Evolutionary conservation across 2,329 filamentous ascomycete species (phyloP).

Genomic region (Exophiala alcalophila): DNA sequence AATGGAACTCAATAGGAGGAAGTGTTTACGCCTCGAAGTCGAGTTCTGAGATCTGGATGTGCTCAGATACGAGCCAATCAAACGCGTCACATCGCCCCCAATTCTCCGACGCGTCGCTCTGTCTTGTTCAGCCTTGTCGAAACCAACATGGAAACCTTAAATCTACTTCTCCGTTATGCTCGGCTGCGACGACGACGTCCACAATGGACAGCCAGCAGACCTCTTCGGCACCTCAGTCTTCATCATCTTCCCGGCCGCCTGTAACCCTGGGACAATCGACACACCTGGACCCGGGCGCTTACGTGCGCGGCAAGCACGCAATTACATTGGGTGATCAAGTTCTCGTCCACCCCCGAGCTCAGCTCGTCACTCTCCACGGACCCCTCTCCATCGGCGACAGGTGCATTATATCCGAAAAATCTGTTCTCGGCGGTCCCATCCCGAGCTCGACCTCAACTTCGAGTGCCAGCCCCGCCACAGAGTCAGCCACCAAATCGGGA

Average conservation of each 20-base stretch:
- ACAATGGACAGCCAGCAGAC: too few species aligned
- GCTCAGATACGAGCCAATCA: conserved; percentile 12
- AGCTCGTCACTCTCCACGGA: conserved; percentile 73
- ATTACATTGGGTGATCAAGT: conserved; percentile 75
- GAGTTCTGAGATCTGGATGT: conserved; percentile 1
- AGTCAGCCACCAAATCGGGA: conserved; percentile 5
- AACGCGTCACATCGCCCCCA: conserved; percentile 11
- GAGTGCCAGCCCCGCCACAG: background rate
- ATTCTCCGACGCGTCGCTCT: conserved; percentile 12
- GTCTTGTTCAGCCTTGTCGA: too few species aligned
- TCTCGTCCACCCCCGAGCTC: conserved; percentile 81
- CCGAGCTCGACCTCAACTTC: conserved; percentile 28
- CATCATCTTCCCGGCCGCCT: conserved; percentile 31
- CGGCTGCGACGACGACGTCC: too few species aligned
- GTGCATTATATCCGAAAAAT: conserved; percentile 74
- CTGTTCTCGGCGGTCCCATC: conserved; percentile 44
- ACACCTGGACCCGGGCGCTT: conserved; percentile 46
- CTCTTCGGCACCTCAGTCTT: conserved; percentile 4
- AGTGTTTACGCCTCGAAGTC: background rate
- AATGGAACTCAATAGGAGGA: background rate
- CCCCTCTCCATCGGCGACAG: conserved; percentile 77
- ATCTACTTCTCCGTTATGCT: too few species aligned
- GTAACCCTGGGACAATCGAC: conserved; percentile 37
- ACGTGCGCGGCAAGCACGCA: conserved; percentile 67
- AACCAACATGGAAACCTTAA: too few species aligned